Percentiles rank a stretch among this genome's conserved stretches.
Evolutionary conservation across 1,284 basidiomycete genomes (phyloP).

Genomic region (Ganoderma lingzhi): DNA sequence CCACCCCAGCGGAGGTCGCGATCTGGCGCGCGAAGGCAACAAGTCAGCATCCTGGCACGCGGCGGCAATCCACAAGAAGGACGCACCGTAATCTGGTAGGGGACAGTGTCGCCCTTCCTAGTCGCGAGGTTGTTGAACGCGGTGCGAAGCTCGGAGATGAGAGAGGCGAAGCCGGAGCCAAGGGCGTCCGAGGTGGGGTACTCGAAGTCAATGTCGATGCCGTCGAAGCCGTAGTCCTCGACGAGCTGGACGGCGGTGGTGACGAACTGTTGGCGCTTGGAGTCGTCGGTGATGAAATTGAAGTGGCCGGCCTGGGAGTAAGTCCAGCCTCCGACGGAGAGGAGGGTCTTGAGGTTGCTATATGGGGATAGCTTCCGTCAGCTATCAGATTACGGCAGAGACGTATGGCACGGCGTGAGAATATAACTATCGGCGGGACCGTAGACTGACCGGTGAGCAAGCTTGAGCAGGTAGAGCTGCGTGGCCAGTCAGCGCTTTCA

Average conservation of each 20-base stretch:
- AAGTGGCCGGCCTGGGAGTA: slow-evolving; percentile 76
- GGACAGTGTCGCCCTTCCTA: slow-evolving; percentile 64
- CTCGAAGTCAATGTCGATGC: slow-evolving; percentile 80
- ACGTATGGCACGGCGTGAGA: neutral
- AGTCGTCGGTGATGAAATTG: slow-evolving; percentile 61
- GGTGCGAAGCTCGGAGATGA: slow-evolving; percentile 62
- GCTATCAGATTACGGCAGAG: slow-evolving; percentile 28
- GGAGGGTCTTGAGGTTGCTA: slow-evolving; percentile 79
- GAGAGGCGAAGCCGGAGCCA: slow-evolving; percentile 66
- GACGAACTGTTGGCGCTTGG: slow-evolving; percentile 76
- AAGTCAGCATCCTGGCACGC: neutral
- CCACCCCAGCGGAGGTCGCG: slow-evolving; percentile 69
- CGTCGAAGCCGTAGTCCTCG: slow-evolving; percentile 90
- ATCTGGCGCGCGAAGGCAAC: slow-evolving; percentile 29
- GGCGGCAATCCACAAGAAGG: neutral
- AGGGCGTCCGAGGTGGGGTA: slow-evolving; percentile 60
- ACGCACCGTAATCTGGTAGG: slow-evolving; percentile 64
- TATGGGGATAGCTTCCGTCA: neutral
- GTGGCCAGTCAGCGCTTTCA: neutral
- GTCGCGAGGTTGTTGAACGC: slow-evolving; percentile 60
- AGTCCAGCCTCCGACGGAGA: slow-evolving; percentile 83
- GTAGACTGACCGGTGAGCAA: slow-evolving; percentile 59
- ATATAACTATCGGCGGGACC: neutral
- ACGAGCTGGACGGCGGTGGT: slow-evolving; percentile 74
- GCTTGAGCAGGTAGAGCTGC: slow-evolving; percentile 73